Conservation (phyloP, 2,329 filamentous ascomycete species). For the Trichoderma hamatum region DNA sequence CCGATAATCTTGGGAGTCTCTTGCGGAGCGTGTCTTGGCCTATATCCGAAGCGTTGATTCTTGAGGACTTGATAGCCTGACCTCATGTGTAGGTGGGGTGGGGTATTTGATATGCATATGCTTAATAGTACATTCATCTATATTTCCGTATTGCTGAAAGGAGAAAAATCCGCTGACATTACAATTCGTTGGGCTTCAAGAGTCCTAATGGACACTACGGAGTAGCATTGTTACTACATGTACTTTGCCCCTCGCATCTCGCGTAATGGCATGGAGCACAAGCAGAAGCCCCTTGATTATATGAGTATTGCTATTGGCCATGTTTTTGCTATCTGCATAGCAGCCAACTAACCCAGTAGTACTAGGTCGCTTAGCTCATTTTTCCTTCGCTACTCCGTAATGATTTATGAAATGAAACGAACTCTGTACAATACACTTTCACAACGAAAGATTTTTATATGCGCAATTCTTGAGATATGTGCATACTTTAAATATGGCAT, state of each 20-base stretch:
- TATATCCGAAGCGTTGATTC: conserved; percentile 1
- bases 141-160: background rate
- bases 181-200: background rate
- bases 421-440: too few species aligned
- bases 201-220: background rate
- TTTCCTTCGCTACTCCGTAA: too few species aligned
- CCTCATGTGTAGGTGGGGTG: background rate
- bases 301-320: background rate
- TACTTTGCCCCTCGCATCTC: background rate
- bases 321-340: background rate
- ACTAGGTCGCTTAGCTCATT: too few species aligned
- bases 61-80: background rate
- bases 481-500: too few species aligned
- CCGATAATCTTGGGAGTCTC: background rate
- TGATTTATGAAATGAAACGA: too few species aligned
- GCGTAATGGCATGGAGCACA: background rate
- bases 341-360: background rate
- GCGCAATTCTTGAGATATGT: too few species aligned
- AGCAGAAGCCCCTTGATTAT: background rate
- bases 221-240: background rate
- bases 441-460: too few species aligned
- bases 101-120: background rate
- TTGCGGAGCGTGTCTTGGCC: background rate
- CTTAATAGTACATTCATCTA: background rate
- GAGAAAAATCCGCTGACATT: background rate